A percentile compares a stretch with the other conserved stretches of the same genome.
phyloP scores from a whole-genome alignment of 352 stramenopile species.

The Globisporangium heterothallicum region DNA sequence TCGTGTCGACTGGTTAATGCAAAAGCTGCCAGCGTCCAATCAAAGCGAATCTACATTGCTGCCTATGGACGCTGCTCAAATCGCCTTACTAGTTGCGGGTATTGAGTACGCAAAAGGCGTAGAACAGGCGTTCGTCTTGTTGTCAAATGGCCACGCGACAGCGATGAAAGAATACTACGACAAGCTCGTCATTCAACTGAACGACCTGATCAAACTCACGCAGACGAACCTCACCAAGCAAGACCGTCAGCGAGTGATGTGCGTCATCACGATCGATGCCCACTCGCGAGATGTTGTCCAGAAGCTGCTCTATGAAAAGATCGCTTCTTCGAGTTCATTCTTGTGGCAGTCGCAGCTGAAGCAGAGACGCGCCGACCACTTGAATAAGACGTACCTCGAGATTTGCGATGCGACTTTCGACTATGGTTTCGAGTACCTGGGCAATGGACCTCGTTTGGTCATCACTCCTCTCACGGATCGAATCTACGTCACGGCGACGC shows the following conservation, averaged over 20 bases:
- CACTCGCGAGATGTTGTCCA: constrained; percentile 90
- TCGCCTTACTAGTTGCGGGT: constrained; percentile 87
- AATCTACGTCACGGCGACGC: constrained; percentile 94
- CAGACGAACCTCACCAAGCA: constrained; percentile 74
- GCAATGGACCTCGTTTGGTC: constrained; percentile 90
- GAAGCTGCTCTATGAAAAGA: constrained; percentile 86
- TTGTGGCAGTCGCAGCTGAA: constrained; percentile 95
- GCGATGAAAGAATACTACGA: constrained; percentile 83
- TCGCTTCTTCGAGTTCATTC: constrained; percentile 71
- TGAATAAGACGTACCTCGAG: constrained; percentile 61
- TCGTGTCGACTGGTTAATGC: constrained; percentile 92
- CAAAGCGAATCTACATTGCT: constrained; percentile 22
- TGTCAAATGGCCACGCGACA: constrained; percentile 66
- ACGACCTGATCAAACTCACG: constrained; percentile 90
- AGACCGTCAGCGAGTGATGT: constrained; percentile 91
- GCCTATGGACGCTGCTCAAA: constrained; percentile 88
- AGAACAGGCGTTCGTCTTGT: constrained; percentile 61
- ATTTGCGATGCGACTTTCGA: constrained; percentile 91
- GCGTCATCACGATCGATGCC: constrained; percentile 93
- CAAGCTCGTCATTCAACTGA: constrained; percentile 87
- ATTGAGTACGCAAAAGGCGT: constrained; percentile 89
- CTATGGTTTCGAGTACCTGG: constrained; percentile 95
- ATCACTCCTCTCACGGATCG: constrained; percentile 93
- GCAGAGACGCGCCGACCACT: constrained; percentile 38
- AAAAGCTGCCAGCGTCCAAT: constrained; percentile 35